Evolutionary conservation across 768 basidiomycete species (phyloP).

Genomic region (Leucocoprinus leucothites): DNA sequence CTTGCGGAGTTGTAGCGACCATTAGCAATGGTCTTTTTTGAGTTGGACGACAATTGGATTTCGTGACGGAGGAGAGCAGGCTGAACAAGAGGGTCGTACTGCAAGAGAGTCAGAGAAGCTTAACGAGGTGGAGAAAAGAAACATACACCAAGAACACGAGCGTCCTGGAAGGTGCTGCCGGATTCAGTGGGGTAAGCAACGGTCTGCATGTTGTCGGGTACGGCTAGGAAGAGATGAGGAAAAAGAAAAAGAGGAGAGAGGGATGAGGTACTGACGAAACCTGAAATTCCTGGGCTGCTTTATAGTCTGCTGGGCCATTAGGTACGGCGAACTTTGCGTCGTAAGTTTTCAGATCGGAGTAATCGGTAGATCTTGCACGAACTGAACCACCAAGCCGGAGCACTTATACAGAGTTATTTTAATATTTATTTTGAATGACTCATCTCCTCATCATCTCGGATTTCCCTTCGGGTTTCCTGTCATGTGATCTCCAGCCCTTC

Average conservation of each 20-base stretch:
- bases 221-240: conserved; percentile 30
- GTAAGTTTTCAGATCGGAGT: conserved; percentile 8
- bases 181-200: conserved; percentile 54
- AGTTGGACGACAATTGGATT: conserved; percentile 60
- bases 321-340: neutral
- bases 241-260: conserved; percentile 19
- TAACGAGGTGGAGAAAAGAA: neutral
- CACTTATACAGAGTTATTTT: neutral
- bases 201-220: conserved; percentile 46
- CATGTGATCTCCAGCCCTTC: conserved; percentile 2
- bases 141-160: conserved; percentile 76
- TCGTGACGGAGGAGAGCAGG: conserved; percentile 90
- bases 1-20: conserved; percentile 78
- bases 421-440: neutral
- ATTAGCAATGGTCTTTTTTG: conserved; percentile 72
- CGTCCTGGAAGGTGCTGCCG: conserved; percentile 70
- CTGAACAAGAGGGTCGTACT: conserved; percentile 97
- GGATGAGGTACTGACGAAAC: conserved; percentile 23
- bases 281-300: conserved; percentile 28
- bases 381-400: conserved; percentile 13
- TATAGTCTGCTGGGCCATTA: conserved; percentile 27
- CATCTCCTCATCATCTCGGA: neutral
- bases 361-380: conserved; percentile 11
- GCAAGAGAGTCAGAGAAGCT: conserved; percentile 9
- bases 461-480: conserved; percentile 4